A percentile compares a stretch with the other conserved stretches of the same genome.
These are phyloP conservation scores for Uromyces viciae-fabae DNA, from an alignment of 1,284 basidiomycete species.

Conservation along the genomic window DNA sequence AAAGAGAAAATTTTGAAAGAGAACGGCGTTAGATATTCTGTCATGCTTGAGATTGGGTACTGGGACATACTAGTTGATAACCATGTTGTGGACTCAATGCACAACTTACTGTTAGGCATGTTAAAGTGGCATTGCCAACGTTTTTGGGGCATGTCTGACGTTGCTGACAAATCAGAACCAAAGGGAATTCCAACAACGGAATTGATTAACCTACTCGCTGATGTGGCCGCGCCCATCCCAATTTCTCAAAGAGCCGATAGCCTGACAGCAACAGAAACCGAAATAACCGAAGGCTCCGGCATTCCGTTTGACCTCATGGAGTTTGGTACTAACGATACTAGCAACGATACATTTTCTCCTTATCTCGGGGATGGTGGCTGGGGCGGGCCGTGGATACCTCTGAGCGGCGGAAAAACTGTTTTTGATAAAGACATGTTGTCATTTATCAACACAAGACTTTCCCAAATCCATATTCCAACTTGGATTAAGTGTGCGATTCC, in stretches of 20 bases:
- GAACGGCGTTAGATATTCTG: conserved; percentile 7
- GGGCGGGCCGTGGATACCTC: not conserved
- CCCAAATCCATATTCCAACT: conserved; percentile 8
- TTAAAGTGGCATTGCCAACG: conserved; percentile 6
- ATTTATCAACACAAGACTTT: not conserved
- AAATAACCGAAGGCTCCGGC: not conserved
- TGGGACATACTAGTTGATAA: conserved; percentile 17
- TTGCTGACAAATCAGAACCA: not conserved
- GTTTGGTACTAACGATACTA: not conserved
- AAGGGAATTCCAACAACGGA: not conserved
- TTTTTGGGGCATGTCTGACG: conserved; percentile 8
- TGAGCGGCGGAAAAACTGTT: not conserved
- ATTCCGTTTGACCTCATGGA: not conserved
- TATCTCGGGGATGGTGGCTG: not conserved
- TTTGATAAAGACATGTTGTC: not conserved
- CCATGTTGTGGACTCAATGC: conserved; percentile 28
- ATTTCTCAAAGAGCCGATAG: not conserved
- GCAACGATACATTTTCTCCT: not conserved
- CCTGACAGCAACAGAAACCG: too few relatives aligned
- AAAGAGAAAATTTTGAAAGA: conserved; percentile 6
- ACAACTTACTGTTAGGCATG: not conserved
- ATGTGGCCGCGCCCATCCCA: not conserved
- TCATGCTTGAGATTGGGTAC: conserved; percentile 2
- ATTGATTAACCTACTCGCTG: conserved; percentile 2
- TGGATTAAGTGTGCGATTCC: conserved; percentile 21